Conservation (phyloP, 352 stramenopile genomes). For the Globisporangium irregulare region DNA sequence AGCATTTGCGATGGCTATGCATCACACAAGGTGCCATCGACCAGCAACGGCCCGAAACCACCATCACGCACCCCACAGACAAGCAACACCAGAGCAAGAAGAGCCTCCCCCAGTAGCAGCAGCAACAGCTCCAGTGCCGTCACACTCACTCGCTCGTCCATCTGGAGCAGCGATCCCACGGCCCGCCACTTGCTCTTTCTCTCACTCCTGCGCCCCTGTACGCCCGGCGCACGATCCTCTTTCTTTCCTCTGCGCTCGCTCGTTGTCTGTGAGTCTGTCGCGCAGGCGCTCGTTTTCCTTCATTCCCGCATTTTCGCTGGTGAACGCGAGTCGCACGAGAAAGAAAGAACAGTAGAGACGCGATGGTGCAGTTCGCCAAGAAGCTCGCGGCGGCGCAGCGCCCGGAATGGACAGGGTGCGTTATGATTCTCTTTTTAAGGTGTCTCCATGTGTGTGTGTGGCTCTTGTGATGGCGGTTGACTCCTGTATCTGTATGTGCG, state of each 20-base stretch:
- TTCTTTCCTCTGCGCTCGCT: neutral
- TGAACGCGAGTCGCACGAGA: neutral
- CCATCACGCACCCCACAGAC: neutral
- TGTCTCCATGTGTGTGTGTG: neutral
- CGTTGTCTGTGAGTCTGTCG: neutral
- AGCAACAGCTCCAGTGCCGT: neutral
- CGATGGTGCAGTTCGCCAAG: conserved; percentile 84
- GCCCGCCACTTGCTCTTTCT: neutral
- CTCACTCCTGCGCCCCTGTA: neutral
- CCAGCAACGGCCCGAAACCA: conserved; percentile 5
- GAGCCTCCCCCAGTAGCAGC: neutral
- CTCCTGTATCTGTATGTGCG: neutral
- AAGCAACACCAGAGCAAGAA: neutral
- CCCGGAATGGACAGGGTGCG: conserved; percentile 68
- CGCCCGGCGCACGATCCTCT: neutral
- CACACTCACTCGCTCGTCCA: neutral
- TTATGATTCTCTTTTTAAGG: neutral
- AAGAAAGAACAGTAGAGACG: neutral
- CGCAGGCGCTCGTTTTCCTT: neutral
- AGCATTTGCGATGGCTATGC: neutral
- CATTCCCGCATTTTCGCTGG: neutral
- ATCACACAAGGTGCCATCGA: neutral
- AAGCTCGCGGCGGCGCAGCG: conserved; percentile 69
- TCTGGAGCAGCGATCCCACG: no score
- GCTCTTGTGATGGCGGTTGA: neutral